Percentiles rank a stretch among this genome's conserved stretches.
phyloP scores from a whole-genome alignment of 495 filamentous ascomycete species.

The Aspergillus indologenus region DNA sequence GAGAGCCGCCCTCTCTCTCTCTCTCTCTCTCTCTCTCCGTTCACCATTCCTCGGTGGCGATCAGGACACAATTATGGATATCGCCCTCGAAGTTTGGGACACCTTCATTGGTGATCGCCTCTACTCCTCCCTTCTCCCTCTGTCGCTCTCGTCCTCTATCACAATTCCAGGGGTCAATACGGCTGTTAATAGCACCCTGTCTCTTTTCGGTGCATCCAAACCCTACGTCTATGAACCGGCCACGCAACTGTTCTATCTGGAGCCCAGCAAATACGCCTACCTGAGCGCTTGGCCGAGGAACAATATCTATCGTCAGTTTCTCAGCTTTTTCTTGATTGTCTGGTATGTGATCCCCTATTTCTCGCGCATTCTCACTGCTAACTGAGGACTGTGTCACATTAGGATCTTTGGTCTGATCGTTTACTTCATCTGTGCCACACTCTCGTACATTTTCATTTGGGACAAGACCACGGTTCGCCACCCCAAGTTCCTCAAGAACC shows the following conservation, averaged over 20 bases:
- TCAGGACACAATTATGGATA: conserved; percentile 66
- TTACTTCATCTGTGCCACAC: conserved; percentile 79
- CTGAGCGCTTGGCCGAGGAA: conserved; percentile 76
- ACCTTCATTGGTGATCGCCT: conserved; percentile 78
- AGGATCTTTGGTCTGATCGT: conserved; percentile 81
- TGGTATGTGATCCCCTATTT: conserved; percentile 55
- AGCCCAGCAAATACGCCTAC: conserved; percentile 76
- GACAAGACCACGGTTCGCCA: conserved; percentile 87
- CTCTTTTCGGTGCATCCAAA: conserved; percentile 41
- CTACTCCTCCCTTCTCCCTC: conserved; percentile 72
- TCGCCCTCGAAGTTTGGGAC: conserved; percentile 82
- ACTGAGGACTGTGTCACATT: conserved; percentile 3
- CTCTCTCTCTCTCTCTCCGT: not conserved
- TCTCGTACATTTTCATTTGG: conserved; percentile 91
- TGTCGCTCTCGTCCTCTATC: conserved; percentile 47
- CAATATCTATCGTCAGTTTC: conserved; percentile 72
- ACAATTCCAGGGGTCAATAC: conserved; percentile 40
- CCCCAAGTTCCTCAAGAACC: conserved; percentile 94
- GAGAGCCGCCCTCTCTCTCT: not conserved
- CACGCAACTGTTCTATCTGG: conserved; percentile 65
- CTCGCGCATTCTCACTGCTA: conserved; percentile 1
- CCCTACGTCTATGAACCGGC: conserved; percentile 66
- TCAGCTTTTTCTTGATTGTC: conserved; percentile 78
- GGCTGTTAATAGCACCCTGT: conserved; percentile 38
- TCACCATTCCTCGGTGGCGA: not conserved